A percentile compares a stretch with the other conserved stretches of the same genome.
These are phyloP conservation scores for Carnegiea gigantea DNA, from an alignment of 179 eudicot species.

Conservation along the genomic window DNA sequence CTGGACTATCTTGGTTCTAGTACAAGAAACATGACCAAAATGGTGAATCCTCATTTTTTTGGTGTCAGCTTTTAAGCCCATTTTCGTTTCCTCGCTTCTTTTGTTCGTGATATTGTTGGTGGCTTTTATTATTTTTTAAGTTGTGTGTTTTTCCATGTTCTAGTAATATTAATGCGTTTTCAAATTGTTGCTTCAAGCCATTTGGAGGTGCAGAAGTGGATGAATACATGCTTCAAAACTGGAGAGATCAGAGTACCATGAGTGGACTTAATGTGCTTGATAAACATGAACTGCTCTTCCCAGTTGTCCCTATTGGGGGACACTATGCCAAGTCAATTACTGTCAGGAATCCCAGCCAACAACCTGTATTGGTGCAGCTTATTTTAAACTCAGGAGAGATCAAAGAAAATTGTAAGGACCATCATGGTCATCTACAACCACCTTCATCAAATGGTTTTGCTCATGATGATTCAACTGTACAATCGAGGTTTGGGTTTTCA, in stretches of 20 bases:
- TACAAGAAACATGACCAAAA: neutral
- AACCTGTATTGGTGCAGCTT: slow-evolving; percentile 73
- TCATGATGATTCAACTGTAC: slow-evolving; percentile 38
- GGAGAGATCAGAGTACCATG: slow-evolving; percentile 61
- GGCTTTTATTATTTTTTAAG: neutral
- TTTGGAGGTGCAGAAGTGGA: slow-evolving; percentile 47
- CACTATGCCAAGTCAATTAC: slow-evolving; percentile 51
- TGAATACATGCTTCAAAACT: slow-evolving; percentile 53
- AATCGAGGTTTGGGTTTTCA: slow-evolving; percentile 65
- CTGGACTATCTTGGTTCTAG: neutral
- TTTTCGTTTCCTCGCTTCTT: neutral
- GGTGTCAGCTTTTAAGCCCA: neutral
- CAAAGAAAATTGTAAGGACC: slow-evolving; percentile 46
- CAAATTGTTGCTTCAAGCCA: slow-evolving; percentile 38
- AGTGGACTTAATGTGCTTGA: slow-evolving; percentile 53
- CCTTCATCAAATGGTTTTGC: slow-evolving; percentile 41
- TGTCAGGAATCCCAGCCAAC: slow-evolving; percentile 66
- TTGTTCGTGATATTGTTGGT: neutral
- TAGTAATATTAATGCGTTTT: slow-evolving; percentile 17
- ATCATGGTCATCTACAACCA: slow-evolving; percentile 42
- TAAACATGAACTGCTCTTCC: slow-evolving; percentile 53
- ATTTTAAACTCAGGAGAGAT: slow-evolving; percentile 57
- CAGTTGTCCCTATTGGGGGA: slow-evolving; percentile 57
- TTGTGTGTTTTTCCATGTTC: slow-evolving; percentile 13
- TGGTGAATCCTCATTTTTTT: neutral